These are phyloP conservation scores for Trichoderma guizhouense DNA, from an alignment of 2,329 filamentous ascomycete species.

Conservation along the genomic window DNA sequence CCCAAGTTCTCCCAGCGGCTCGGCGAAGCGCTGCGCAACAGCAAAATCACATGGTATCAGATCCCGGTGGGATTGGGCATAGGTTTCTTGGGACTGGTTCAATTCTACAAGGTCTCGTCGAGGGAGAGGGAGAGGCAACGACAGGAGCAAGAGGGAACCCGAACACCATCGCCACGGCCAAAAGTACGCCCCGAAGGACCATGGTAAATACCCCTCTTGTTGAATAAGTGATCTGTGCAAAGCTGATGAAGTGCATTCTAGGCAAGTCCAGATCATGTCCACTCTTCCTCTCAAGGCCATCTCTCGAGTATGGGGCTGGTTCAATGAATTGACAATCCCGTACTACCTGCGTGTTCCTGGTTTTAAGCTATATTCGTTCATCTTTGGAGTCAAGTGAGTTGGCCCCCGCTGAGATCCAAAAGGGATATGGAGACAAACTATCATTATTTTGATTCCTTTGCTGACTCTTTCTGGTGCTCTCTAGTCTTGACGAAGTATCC, in stretches of 20 bases:
- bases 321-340: slow-evolving; percentile 86
- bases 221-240: neutral
- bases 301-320: slow-evolving; percentile 82
- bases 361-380: slow-evolving; percentile 85
- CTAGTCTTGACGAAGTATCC: slow-evolving; percentile 76
- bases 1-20: slow-evolving; percentile 52
- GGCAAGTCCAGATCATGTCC: slow-evolving; percentile 90
- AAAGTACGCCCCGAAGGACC: slow-evolving; percentile 78
- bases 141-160: slow-evolving; percentile 39
- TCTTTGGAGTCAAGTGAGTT: slow-evolving; percentile 78
- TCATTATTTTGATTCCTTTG: neutral
- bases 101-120: slow-evolving; percentile 72
- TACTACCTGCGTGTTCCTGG: slow-evolving; percentile 85
- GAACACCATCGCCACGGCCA: slow-evolving; percentile 49
- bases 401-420: neutral
- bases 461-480: slow-evolving; percentile 22
- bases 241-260: slow-evolving; percentile 25
- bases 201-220: slow-evolving; percentile 54
- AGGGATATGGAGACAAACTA: neutral
- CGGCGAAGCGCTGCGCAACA: slow-evolving; percentile 47
- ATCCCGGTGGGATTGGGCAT: slow-evolving; percentile 86
- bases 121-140: slow-evolving; percentile 51
- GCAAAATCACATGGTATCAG: slow-evolving; percentile 77
- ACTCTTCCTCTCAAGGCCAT: slow-evolving; percentile 87
- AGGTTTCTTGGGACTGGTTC: slow-evolving; percentile 75